These are phyloP conservation scores for Penicillium sp. DNA, from an alignment of 2,329 filamentous ascomycete species.

Conservation along the genomic window DNA sequence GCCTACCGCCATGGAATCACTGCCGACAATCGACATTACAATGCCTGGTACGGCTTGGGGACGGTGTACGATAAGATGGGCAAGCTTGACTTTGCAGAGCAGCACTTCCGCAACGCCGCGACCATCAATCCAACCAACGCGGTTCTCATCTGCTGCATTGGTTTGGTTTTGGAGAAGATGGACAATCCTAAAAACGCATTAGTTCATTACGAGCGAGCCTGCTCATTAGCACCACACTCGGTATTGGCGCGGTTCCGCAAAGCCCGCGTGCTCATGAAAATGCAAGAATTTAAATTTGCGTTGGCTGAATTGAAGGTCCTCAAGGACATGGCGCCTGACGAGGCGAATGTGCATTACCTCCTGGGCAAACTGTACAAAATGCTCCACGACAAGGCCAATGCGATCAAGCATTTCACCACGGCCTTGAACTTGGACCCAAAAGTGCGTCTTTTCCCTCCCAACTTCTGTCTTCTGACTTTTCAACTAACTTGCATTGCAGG, in stretches of 20 bases:
- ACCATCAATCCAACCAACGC: conserved; percentile 91
- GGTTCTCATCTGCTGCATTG: conserved; percentile 87
- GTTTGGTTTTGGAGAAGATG: conserved; percentile 81
- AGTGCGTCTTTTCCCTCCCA: conserved; percentile 50
- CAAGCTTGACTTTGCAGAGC: conserved; percentile 84
- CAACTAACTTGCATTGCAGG: conserved; percentile 49
- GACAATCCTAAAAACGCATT: conserved; percentile 76
- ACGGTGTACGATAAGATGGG: conserved; percentile 83
- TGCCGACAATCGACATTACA: conserved; percentile 86
- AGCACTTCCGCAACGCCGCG: conserved; percentile 83
- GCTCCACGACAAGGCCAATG: conserved; percentile 59
- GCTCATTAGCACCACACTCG: conserved; percentile 73
- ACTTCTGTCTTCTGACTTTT: background rate
- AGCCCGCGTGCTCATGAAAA: conserved; percentile 75
- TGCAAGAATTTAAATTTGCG: conserved; percentile 66
- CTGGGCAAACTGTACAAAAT: conserved; percentile 65
- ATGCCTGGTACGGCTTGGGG: conserved; percentile 91
- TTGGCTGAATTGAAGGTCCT: conserved; percentile 79
- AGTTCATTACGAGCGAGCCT: conserved; percentile 74
- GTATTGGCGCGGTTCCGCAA: conserved; percentile 89
- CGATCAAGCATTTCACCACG: conserved; percentile 92
- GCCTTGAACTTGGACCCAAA: conserved; percentile 95
- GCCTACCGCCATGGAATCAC: conserved; percentile 82
- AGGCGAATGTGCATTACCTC: conserved; percentile 92
- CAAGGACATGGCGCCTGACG: conserved; percentile 86